Evolutionary conservation across 805 yeast species (phyloP).

Genomic region (Candida cerambycidarum): DNA sequence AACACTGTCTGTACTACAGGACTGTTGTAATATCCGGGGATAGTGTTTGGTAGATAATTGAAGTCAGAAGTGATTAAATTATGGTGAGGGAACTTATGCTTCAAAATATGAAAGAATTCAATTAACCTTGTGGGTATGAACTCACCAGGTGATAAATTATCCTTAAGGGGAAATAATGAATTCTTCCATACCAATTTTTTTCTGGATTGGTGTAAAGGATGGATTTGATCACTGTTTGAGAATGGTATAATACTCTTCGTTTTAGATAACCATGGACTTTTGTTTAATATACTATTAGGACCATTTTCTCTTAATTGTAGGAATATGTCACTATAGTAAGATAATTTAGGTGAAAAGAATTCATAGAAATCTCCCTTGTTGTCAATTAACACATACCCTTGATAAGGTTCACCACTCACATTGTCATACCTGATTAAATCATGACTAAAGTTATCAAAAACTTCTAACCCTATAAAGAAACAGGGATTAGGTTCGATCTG

Average conservation of each 20-base stretch:
- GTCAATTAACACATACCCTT: constrained; percentile 76
- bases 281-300: constrained; percentile 22
- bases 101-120: constrained; percentile 62
- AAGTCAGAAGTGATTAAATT: constrained; percentile 75
- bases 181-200: constrained; percentile 44
- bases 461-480: constrained; percentile 77
- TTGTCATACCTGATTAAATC: constrained; percentile 78
- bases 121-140: constrained; percentile 77
- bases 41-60: constrained; percentile 44
- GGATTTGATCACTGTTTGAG: constrained; percentile 36
- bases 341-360: constrained; percentile 63
- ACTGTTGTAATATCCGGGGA: constrained; percentile 57
- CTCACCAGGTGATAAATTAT: constrained; percentile 68
- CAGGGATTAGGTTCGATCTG: constrained; percentile 61
- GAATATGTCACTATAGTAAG: constrained; percentile 54
- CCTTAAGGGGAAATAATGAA: constrained; percentile 62
- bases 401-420: constrained; percentile 62
- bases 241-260: constrained; percentile 31
- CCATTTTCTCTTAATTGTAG: constrained; percentile 56
- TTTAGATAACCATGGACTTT: constrained; percentile 14
- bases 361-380: constrained; percentile 74
- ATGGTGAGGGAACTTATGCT: constrained; percentile 71
- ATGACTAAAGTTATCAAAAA: constrained; percentile 81
- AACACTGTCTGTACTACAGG: constrained; percentile 82
- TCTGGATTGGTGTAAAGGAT: constrained; percentile 60